These are phyloP conservation scores for Colletotrichum orbiculare DNA, from an alignment of 2,329 filamentous ascomycete species.

Conservation along the genomic window DNA sequence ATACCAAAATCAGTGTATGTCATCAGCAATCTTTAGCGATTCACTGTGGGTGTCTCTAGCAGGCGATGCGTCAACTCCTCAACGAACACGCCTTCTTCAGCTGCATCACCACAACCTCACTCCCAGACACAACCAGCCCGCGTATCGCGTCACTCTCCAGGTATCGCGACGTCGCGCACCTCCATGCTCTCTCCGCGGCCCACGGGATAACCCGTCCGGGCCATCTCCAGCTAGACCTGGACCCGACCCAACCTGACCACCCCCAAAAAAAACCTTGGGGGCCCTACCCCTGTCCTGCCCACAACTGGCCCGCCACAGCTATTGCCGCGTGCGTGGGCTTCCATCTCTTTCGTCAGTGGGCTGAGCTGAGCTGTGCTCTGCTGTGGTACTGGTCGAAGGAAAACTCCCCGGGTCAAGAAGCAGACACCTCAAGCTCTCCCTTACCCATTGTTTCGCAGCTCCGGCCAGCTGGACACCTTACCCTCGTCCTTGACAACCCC, in stretches of 20 bases:
- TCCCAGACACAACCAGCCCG: neutral
- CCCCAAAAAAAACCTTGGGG: conserved; percentile 29
- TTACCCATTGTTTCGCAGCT: conserved; percentile 29
- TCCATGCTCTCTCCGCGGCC: conserved; percentile 22
- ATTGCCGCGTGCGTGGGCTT: neutral
- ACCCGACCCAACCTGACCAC: conserved; percentile 12
- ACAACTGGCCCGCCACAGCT: conserved; percentile 6
- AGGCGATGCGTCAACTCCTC: neutral
- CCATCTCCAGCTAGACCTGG: conserved; percentile 21
- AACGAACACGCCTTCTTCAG: neutral
- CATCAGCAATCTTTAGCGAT: conserved; percentile 1
- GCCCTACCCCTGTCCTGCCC: conserved; percentile 31
- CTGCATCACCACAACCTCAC: neutral
- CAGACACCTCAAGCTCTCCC: conserved; percentile 1
- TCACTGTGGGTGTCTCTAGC: neutral
- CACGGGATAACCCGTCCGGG: conserved; percentile 35
- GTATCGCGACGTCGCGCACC: conserved; percentile 31
- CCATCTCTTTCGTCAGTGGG: conserved; percentile 31
- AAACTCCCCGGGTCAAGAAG: no score
- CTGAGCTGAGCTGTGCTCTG: neutral
- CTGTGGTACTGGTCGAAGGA: no score
- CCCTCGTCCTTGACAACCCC: conserved; percentile 34
- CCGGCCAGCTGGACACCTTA: conserved; percentile 31
- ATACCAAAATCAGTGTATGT: neutral
- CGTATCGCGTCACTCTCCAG: conserved; percentile 25